A percentile compares a stretch with the other conserved stretches of the same genome.
These are phyloP conservation scores for Candida sp. DNA, from an alignment of 1,139 yeast species.

Conservation along the genomic window DNA sequence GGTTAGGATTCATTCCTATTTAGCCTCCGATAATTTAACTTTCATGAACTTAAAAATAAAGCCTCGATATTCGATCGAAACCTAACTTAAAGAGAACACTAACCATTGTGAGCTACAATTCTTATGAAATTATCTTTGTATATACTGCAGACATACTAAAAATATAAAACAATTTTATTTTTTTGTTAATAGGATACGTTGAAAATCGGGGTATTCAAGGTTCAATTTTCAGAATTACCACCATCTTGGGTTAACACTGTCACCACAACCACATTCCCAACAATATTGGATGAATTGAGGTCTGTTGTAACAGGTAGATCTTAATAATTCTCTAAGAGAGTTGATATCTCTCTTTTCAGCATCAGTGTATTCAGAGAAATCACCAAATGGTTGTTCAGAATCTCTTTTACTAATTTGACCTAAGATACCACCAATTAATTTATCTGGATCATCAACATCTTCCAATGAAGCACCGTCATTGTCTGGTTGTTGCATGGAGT, in stretches of 20 bases:
- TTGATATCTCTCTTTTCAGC: background rate
- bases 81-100: no score
- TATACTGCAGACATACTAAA: background rate
- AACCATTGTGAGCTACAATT: no score
- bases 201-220: background rate
- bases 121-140: background rate
- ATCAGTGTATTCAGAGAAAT: background rate
- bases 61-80: no score
- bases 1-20: no score
- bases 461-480: background rate
- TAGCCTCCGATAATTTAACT: no score
- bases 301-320: background rate
- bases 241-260: background rate
- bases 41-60: no score
- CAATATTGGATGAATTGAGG: background rate
- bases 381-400: background rate
- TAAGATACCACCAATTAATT: background rate
- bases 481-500: background rate
- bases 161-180: background rate
- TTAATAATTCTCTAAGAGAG: background rate
- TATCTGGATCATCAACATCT: background rate
- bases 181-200: no score
- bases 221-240: background rate
- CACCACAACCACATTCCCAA: background rate
- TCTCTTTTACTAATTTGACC: background rate